Conservation (phyloP, 2,329 filamentous ascomycete species). For the Botryotinia calthae region DNA sequence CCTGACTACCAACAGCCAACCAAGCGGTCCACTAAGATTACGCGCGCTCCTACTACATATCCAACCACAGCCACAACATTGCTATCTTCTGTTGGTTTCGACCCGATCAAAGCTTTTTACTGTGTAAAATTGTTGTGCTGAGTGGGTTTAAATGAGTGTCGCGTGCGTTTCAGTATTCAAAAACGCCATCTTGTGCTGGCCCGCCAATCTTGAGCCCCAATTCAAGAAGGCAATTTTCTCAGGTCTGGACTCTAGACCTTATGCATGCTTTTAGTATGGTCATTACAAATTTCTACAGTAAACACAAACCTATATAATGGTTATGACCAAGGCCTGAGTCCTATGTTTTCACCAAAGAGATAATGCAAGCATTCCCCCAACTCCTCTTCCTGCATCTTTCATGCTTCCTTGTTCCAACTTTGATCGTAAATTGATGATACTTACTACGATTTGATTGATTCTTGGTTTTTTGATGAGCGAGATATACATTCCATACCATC, state of each 20-base stretch:
- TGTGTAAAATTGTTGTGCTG: not conserved
- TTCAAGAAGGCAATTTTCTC: not conserved
- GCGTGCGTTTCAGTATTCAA: not conserved
- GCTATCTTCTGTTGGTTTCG: not conserved
- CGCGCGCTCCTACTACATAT: conserved; percentile 3
- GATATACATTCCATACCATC: not conserved
- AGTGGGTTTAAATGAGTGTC: not conserved
- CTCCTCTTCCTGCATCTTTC: not conserved
- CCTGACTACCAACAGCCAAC: not conserved
- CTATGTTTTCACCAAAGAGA: conserved; percentile 4
- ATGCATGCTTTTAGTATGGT: not conserved
- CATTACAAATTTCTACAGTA: not conserved
- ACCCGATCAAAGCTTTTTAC: not conserved
- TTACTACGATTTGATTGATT: not conserved
- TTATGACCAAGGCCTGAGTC: not conserved
- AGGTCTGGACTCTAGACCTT: not conserved
- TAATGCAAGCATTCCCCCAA: conserved; percentile 10
- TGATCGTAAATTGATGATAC: not conserved
- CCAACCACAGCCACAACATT: conserved; percentile 2
- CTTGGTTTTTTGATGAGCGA: not conserved
- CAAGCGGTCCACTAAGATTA: not conserved
- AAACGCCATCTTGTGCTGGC: not conserved
- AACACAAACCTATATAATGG: not conserved
- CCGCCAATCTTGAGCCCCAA: not conserved
- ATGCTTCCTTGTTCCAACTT: not conserved